A percentile compares a stretch with the other conserved stretches of the same genome.
These are phyloP conservation scores for Bacidia rubella DNA, from an alignment of 495 filamentous ascomycete genomes.

Conservation along the genomic window DNA sequence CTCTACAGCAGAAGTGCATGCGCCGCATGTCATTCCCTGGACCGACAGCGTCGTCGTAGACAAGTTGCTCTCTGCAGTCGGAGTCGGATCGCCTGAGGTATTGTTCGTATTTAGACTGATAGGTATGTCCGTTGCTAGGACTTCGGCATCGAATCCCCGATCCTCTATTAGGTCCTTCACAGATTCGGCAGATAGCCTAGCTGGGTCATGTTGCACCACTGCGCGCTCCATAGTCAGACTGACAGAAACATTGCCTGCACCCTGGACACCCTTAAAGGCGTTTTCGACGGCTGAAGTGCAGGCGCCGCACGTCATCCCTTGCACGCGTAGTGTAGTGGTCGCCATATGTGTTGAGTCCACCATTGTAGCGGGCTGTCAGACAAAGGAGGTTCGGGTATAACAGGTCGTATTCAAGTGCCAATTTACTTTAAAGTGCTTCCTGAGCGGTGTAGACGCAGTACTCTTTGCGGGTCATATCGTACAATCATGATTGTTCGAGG, in stretches of 20 bases:
- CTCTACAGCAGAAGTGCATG: conserved; percentile 85
- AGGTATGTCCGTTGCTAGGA: conserved; percentile 68
- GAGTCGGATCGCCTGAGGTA: background rate
- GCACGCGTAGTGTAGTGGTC: conserved; percentile 79
- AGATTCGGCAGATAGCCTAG: conserved; percentile 53
- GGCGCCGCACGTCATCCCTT: conserved; percentile 90
- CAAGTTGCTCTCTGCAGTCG: background rate
- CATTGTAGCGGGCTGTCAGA: no score
- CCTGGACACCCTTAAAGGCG: conserved; percentile 68
- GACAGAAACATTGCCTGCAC: conserved; percentile 71
- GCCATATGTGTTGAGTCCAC: conserved; percentile 48
- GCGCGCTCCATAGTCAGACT: conserved; percentile 88
- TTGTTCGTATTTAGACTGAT: background rate
- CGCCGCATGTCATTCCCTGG: conserved; percentile 96
- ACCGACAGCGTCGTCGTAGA: conserved; percentile 74
- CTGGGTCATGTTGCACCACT: conserved; percentile 77
- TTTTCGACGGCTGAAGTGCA: conserved; percentile 79
- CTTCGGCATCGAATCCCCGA: conserved; percentile 82
- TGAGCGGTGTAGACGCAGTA: no score
- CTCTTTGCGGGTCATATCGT: background rate
- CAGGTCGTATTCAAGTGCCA: no score
- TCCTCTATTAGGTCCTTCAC: conserved; percentile 84
- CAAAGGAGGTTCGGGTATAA: no score
- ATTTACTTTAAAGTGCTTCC: no score
- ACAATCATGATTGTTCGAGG: background rate